A percentile compares a stretch with the other conserved stretches of the same genome.
Evolutionary conservation across 208 protist species (phyloP).

Genomic region (Leishmania mexicana): DNA sequence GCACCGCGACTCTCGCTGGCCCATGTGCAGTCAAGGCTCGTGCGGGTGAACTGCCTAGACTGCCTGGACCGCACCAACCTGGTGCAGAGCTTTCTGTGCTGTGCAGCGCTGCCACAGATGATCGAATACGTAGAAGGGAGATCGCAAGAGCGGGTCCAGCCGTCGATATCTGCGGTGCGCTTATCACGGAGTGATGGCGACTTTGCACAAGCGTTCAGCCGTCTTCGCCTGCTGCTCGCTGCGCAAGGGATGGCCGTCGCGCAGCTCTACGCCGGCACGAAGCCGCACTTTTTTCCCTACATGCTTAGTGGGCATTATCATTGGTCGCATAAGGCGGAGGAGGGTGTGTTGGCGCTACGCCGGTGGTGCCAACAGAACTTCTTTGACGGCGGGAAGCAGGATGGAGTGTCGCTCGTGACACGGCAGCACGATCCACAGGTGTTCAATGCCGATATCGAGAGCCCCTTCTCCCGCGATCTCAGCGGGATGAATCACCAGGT

Average conservation of each 20-base stretch:
- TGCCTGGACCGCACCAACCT: constrained; percentile 87
- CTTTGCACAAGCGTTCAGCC: constrained; percentile 1
- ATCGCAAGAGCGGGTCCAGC: background rate
- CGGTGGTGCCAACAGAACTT: constrained; percentile 87
- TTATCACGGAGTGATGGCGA: background rate
- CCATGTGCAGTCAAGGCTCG: constrained; percentile 17
- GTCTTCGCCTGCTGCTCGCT: constrained; percentile 41
- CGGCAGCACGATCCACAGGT: constrained; percentile 64
- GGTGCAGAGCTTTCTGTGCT: constrained; percentile 55
- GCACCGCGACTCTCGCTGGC: constrained; percentile 13
- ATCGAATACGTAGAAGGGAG: constrained; percentile 40
- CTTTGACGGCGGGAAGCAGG: constrained; percentile 81
- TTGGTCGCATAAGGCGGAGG: constrained; percentile 15
- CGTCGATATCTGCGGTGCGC: background rate
- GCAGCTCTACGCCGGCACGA: constrained; percentile 71
- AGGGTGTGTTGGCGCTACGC: constrained; percentile 44
- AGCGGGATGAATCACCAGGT: constrained; percentile 68
- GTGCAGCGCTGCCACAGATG: constrained; percentile 54
- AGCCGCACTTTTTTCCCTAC: constrained; percentile 72
- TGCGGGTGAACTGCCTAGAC: constrained; percentile 86
- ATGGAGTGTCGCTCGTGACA: constrained; percentile 74
- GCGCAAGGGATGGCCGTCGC: constrained; percentile 72
- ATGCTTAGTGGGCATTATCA: constrained; percentile 36
- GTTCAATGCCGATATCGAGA: constrained; percentile 62
- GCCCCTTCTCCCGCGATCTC: constrained; percentile 68